Base-by-base conservation (phyloP, 2,329 filamentous ascomycete species). In the Aspergillus transmontanensis region DNA sequence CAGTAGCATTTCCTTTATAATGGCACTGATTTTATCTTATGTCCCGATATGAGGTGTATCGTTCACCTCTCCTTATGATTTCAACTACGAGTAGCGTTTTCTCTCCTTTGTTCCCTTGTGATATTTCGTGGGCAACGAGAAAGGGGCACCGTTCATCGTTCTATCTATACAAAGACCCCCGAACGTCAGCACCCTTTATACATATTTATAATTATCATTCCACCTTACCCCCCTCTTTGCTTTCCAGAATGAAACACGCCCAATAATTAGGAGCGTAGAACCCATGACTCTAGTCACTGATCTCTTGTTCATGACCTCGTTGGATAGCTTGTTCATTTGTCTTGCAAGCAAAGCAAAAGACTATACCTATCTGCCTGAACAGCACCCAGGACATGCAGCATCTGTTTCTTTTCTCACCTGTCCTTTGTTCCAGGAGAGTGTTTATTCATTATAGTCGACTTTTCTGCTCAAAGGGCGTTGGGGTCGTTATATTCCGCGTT, bases 241-340 rank as follows among this genome's bases (percentile, higher is more conserved):
- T 55, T 39, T 16, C 14, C 51, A 36, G 26, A 36, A 39, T 28
- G 32, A 28, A 4, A 23, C 14, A 10, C 26, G 51, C 23, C 23
- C 32, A 55, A 66, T 51, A 63, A 72, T 74, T 71, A 73, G 66
- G 68, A 71, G 71, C 64, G 62, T 64, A 65, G 58, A 63, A 63
- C 68, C 62, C 65, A 72, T 74, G 71, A 73, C 72, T 58, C 58
- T 62, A 43, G 61, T 62, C 69, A 72, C 66, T 67, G 69, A 68
- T 61, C 62, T 53, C 57, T 67, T 45, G 61, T 68, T 63, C 60
- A 67, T 70, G 64, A 65, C 64, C 50, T 64, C 61, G 30, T 32
- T 23, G 30, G 30, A 30, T 34, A 39, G 14, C 14, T 36, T 54
- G 51, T 26, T 36, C 51, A 55, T n/a, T 39, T 54, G 32, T 39